phyloP scores from a whole-genome alignment of 208 protist species.

The Wallacemonas rigidus region DNA sequence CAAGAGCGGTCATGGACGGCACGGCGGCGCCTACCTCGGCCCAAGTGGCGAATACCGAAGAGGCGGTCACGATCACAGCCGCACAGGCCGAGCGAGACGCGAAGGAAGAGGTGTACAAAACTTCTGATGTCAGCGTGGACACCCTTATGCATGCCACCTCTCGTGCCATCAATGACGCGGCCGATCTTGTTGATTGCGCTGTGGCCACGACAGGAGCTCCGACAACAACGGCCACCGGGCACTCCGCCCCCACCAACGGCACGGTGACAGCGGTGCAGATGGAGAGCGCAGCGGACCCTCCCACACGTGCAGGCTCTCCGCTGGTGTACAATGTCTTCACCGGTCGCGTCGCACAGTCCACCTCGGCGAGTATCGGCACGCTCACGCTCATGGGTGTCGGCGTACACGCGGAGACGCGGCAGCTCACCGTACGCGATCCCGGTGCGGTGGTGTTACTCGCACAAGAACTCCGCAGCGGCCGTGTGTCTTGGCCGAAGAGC shows the following conservation, averaged over 20 bases:
- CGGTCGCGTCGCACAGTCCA: slow-evolving; percentile 58
- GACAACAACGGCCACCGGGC: background rate
- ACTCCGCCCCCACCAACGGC: background rate
- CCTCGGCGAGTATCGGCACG: slow-evolving; percentile 41
- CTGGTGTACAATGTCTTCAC: slow-evolving; percentile 89
- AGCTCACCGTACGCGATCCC: slow-evolving; percentile 49
- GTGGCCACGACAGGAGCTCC: no score
- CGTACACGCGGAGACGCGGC: slow-evolving; percentile 38
- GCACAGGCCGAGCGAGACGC: background rate
- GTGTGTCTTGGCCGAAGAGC: slow-evolving; percentile 59
- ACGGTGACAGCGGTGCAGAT: background rate
- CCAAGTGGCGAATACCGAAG: no score
- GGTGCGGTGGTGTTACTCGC: slow-evolving; percentile 47
- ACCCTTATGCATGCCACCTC: background rate
- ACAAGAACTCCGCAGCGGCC: slow-evolving; percentile 34
- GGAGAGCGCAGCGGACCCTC: background rate
- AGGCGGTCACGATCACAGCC: background rate
- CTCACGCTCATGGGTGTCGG: slow-evolving; percentile 67
- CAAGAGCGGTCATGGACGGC: no score
- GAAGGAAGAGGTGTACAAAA: background rate
- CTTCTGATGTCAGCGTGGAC: background rate
- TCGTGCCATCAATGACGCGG: background rate
- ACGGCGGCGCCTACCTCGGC: no score
- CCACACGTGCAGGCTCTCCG: no score
- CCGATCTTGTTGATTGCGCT: background rate